Evolutionary conservation across 1,284 basidiomycete species (phyloP), one percentile per base, ranked within the genome.

Genomic region (Moesziomyces sp.): DNA sequence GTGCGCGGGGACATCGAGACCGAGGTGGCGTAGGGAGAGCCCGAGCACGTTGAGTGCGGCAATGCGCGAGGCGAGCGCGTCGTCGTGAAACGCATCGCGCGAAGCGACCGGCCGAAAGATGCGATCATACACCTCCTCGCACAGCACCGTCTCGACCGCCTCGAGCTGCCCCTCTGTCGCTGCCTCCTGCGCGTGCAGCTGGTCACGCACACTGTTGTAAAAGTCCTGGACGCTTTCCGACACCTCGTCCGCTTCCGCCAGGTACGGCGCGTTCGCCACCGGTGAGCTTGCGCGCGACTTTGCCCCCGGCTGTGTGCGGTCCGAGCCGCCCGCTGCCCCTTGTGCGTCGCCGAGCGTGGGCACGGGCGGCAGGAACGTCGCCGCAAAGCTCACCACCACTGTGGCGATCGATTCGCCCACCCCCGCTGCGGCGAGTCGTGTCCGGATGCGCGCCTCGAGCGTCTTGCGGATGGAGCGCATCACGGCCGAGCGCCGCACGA

Each of bases 21-120:
- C 95, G 0, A 98, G 88, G 84, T 97, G 93, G 44, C 91, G 90
- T 19, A 97, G 86, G 2, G 89, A 88, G 0, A 98, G 86, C 80
- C 97, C 94, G 0, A 97, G 86, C 86, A 94, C 89, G 77, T 95
- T 94, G 46, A 98, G 87, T 0, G 93, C 94, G 11, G 93, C 92
- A 23, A 97, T 91, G 5, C 94, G 89, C 74, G 90, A 93, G 0
- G 93, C 89, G 4, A 98, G 86, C 0, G 93, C 91, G 77, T 93
- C 92, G 79, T 97, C 93, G 78, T 94, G 93, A 1, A 89, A 90
- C 0, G 89, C 87, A 80, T 97, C 93, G 66, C 93, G 91, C 0
- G 92, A 90, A 0, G 87, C 87, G 2, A 89, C 86, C 2, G 89
- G 90, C 3, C 88, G 86, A 80, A 91, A 92, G 21, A 92, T 80